phyloP scores from a whole-genome alignment of 129 eudicot species.

The Flaveria trinervia region DNA sequence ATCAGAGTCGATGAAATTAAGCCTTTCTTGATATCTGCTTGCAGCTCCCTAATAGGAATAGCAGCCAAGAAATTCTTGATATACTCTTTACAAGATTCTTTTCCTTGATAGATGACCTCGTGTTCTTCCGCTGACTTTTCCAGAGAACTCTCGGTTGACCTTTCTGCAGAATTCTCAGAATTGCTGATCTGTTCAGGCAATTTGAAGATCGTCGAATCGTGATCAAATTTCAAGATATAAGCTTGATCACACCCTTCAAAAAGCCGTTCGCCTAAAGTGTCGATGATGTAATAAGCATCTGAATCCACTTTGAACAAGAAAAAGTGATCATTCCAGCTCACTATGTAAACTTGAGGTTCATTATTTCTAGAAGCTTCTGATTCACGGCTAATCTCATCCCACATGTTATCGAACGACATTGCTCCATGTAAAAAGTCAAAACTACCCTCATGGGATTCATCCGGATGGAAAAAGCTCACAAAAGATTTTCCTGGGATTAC shows the following conservation, averaged over 20 bases:
- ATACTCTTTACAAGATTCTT: conserved; percentile 82
- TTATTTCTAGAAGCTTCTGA: conserved; percentile 29
- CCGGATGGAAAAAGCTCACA: conserved; percentile 86
- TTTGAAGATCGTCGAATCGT: conserved; percentile 47
- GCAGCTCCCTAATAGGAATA: conserved; percentile 77
- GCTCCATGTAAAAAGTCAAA: conserved; percentile 91
- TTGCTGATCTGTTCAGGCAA: conserved; percentile 36
- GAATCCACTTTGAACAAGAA: conserved; percentile 81
- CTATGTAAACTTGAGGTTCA: conserved; percentile 62
- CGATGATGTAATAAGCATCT: conserved; percentile 81
- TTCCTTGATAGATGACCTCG: conserved; percentile 53
- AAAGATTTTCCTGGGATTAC: conserved; percentile 79
- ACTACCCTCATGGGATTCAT: conserved; percentile 57
- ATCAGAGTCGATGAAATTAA: conserved; percentile 53
- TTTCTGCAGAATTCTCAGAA: conserved; percentile 31
- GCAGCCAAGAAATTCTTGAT: conserved; percentile 85
- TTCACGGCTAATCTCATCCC: conserved; percentile 77
- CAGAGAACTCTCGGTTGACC: conserved; percentile 1
- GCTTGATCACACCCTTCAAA: conserved; percentile 91
- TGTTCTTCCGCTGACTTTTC: conserved; percentile 28
- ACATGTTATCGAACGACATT: conserved; percentile 90
- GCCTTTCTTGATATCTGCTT: conserved; percentile 75
- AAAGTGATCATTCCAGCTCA: conserved; percentile 98
- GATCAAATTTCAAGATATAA: conserved; percentile 82
- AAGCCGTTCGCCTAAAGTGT: conserved; percentile 95